A percentile compares a stretch with the other conserved stretches of the same genome.
Conservation (phyloP, 2,329 filamentous ascomycete species). For the Fusarium mundagurra region DNA sequence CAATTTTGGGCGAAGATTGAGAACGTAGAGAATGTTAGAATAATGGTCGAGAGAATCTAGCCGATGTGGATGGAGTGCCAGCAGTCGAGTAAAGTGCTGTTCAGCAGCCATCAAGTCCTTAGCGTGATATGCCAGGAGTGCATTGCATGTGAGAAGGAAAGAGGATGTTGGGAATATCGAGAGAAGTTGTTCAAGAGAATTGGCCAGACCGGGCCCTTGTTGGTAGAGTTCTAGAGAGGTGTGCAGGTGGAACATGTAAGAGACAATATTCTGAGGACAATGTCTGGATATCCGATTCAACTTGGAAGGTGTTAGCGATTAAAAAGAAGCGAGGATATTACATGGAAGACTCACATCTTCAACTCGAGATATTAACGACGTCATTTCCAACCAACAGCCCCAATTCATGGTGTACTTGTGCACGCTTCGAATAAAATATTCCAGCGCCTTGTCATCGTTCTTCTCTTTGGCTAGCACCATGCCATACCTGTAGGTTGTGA, state of each 20-base stretch:
- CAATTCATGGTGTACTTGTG: constrained; percentile 94
- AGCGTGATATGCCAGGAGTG: constrained; percentile 87
- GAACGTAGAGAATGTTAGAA: constrained; percentile 96
- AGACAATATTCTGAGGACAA: constrained; percentile 89
- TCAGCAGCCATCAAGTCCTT: constrained; percentile 79
- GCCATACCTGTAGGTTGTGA: constrained; percentile 70
- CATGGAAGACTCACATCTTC: constrained; percentile 74
- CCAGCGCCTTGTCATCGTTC: constrained; percentile 84
- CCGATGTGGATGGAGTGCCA: constrained; percentile 78
- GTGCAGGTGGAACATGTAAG: constrained; percentile 92
- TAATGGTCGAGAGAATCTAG: constrained; percentile 95
- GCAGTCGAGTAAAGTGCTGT: constrained; percentile 77
- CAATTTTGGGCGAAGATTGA: constrained; percentile 86
- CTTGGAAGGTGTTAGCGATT: constrained; percentile 53
- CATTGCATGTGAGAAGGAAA: constrained; percentile 90
- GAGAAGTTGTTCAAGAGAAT: constrained; percentile 79
- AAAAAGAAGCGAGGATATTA: constrained; percentile 34
- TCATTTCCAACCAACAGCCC: constrained; percentile 96
- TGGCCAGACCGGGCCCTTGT: constrained; percentile 78
- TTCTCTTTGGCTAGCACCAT: constrained; percentile 91
- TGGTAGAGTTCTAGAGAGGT: constrained; percentile 93
- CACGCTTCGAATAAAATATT: constrained; percentile 88
- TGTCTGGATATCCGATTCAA: constrained; percentile 76
- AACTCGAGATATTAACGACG: constrained; percentile 77
- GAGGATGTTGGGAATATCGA: constrained; percentile 87